Base-by-base conservation (phyloP, 2,329 filamentous ascomycete species). In the Waltergamsia citrina region DNA sequence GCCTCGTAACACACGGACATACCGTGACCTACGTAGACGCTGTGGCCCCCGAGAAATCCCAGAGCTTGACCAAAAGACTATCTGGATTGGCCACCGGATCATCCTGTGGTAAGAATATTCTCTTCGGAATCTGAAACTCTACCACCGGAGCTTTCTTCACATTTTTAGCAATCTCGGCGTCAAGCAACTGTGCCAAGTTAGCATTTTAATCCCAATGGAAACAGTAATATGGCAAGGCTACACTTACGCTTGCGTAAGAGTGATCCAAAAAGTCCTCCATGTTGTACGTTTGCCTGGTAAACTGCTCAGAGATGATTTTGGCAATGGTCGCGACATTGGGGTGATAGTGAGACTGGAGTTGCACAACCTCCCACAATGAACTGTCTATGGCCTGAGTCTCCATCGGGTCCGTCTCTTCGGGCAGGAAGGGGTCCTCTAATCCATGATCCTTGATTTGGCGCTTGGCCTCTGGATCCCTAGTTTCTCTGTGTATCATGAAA, bases 221-320 rank as follows among this genome's bases (percentile, higher is more conserved):
- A n/a, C n/a, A n/a, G n/a, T n/a, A n/a, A n/a, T n/a, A n/a, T n/a
- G n/a, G n/a, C n/a, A n/a, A 18, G 12, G 25, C 11, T 29, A 27
- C 14, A 71, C 74, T 69, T 71, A 81, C 80, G 52, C 77, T 85
- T 48, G 68, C 74, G 58, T 96, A 98, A 1, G 85, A 90, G 55
- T 96, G 87, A 52, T 98, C 92, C 31, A 96, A 62, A 58, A 98
- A 98, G 52, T 98, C 92, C 52, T 98, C 92, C n/a, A 95, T 62
- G 47, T 87, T 92, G 59, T 96, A 98, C 3, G 81, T 73, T 45
- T 87, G 80, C 62, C 98, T 98, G 3, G 92, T 98, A 56, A 96
- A 98, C 55, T 96, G 92, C 60, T 96, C 87, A 3, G 85, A 85
- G 37, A 98, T 78, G 42, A 98, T 94, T 58, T 87, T 92, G 29